Base-by-base conservation (phyloP, 768 basidiomycete genomes). In the Megacollybia marginata region DNA sequence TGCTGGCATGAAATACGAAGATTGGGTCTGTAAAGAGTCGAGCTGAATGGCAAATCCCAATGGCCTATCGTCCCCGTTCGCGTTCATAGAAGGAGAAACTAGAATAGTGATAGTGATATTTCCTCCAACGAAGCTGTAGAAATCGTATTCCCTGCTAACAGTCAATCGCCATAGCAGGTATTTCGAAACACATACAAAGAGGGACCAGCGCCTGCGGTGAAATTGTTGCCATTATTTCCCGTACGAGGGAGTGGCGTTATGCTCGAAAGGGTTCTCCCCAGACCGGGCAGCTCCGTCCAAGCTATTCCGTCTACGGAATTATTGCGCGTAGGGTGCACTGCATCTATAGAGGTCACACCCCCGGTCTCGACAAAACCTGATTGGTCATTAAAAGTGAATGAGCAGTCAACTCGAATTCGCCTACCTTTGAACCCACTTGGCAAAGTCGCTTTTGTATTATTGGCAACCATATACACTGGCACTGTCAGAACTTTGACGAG, bases 291-390 rank as follows among this genome's bases (percentile, higher is more conserved):
- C 46, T 80, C 74, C 8, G 69, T 73, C 80, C 83, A 86, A 6
- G 72, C 62, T 44, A 82, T 70, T 6, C 74, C 76, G 36, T 69
- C 63, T 5, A 78, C 78, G 5, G 75, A 53, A 9, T 59, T 69
- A 55, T 73, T 77, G 6, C 74, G 68, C 2, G 72, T 64, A 0
- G 75, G 68, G 59, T 86, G 83, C 2, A 72, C 78, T 34, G 83
- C 84, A 56, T 88, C 83, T 28, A 85, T 82, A 1, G 80, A 78
- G 36, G 87, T 69, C 16, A 73, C 77, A 11, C 83, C 82, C 42
- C 78, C 72, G 18, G 74, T 79, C 54, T 86, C 82, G 20, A 87
- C 74, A 54, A 83, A 81, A 4, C 82, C 80, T 75, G 40, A 23
- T 20, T 13, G 44, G 23, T 15, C 5, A 44, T 19, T 42, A 7